phyloP scores from a whole-genome alignment of 2,329 filamentous ascomycete species.

The Diaporthe aspalathi region DNA sequence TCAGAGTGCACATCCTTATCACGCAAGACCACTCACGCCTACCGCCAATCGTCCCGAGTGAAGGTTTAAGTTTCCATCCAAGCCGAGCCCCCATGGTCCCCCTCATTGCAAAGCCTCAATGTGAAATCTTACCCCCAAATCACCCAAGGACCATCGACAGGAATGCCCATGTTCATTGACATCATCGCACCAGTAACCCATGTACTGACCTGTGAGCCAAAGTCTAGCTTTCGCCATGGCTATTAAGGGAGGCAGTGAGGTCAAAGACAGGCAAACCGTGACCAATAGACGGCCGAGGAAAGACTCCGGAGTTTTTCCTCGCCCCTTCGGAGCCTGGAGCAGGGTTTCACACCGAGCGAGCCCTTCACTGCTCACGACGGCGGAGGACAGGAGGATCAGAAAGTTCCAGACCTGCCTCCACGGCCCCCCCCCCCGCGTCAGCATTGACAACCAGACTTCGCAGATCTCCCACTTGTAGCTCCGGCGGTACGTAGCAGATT shows the following conservation, averaged over 20 bases:
- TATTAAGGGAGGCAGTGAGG: neutral
- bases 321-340: neutral
- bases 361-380: neutral
- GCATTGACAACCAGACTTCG: neutral
- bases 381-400: neutral
- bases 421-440: neutral
- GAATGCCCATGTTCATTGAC: neutral
- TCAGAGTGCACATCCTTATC: neutral
- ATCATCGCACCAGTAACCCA: no score
- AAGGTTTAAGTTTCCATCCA: slow-evolving; percentile 7
- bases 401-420: neutral
- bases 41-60: neutral
- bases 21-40: neutral
- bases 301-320: neutral
- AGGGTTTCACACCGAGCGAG: neutral
- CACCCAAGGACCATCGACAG: neutral
- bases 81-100: neutral
- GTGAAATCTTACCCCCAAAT: neutral
- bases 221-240: neutral
- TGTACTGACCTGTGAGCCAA: neutral
- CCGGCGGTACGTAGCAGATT: neutral
- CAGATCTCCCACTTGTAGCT: slow-evolving; percentile 10
- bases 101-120: neutral
- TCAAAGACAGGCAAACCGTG: neutral
- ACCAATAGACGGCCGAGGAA: neutral